A percentile compares a stretch with the other conserved stretches of the same genome.
Conservation (phyloP, 495 filamentous ascomycete species). For the Apodospora peruviana region DNA sequence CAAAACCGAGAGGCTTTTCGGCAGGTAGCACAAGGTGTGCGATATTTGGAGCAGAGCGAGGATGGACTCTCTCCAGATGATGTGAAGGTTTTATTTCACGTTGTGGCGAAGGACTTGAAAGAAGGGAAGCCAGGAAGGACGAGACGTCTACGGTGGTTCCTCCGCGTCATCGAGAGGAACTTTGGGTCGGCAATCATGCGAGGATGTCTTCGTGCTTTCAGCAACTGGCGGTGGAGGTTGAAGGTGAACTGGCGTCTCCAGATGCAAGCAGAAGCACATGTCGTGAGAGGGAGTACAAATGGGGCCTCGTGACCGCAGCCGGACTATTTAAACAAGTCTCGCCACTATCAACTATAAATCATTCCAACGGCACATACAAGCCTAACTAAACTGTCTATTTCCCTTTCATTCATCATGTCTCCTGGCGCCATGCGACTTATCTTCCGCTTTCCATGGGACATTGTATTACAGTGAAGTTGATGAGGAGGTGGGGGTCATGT, state of each 20-base stretch:
- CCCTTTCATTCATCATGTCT: too few species aligned
- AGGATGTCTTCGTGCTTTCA: constrained; percentile 16
- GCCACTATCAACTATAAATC: too few species aligned
- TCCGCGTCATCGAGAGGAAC: constrained; percentile 26
- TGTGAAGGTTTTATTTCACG: constrained; percentile 29
- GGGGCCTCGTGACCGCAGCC: too few species aligned
- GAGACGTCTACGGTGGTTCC: constrained; percentile 31
- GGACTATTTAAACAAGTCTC: too few species aligned
- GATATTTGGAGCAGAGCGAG: constrained; percentile 19
- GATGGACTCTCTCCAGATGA: constrained; percentile 17
- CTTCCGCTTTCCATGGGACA: too few species aligned
- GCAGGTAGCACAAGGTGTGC: constrained; percentile 31
- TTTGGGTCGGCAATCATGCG: constrained; percentile 24
- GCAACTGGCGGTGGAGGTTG: constrained; percentile 21
- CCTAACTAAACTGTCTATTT: too few species aligned
- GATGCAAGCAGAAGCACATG: too few species aligned
- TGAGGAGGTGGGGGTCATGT: background rate
- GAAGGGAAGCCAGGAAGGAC: constrained; percentile 28
- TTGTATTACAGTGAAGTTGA: too few species aligned
- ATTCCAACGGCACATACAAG: too few species aligned
- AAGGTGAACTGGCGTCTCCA: constrained; percentile 4
- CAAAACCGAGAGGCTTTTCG: constrained; percentile 30
- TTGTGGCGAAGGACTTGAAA: constrained; percentile 33
- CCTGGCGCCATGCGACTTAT: too few species aligned
- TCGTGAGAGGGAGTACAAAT: too few species aligned